Evolutionary conservation across 306 rosid genomes (phyloP).

Genomic region (Malus sylvestris): DNA sequence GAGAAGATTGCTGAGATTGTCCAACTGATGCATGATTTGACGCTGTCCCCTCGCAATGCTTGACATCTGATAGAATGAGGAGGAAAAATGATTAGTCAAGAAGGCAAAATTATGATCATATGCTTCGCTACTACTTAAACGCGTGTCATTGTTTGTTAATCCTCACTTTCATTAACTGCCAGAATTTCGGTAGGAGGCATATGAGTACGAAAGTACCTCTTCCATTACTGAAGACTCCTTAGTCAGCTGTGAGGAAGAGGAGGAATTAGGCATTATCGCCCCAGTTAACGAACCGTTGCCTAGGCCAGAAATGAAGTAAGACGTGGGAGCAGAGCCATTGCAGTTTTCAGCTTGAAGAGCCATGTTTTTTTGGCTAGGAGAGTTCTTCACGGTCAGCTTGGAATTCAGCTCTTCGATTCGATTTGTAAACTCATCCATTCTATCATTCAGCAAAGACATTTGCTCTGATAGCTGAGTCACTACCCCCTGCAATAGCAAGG

Average conservation of each 20-base stretch:
- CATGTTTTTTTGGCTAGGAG: constrained; percentile 73
- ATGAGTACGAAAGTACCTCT: constrained; percentile 50
- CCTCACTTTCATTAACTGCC: neutral
- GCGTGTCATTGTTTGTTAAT: neutral
- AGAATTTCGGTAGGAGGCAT: neutral
- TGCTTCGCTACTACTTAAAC: neutral
- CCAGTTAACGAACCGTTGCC: constrained; percentile 68
- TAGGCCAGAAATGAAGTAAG: constrained; percentile 56
- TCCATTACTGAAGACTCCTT: constrained; percentile 68
- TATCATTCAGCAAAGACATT: constrained; percentile 82
- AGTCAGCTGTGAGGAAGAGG: constrained; percentile 63
- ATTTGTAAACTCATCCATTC: constrained; percentile 91
- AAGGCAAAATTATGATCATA: neutral
- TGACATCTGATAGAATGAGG: constrained; percentile 43
- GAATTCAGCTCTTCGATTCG: constrained; percentile 81
- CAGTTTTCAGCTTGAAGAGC: constrained; percentile 68
- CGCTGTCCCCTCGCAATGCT: constrained; percentile 64
- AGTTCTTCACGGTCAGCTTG: constrained; percentile 48
- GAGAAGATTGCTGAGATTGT: constrained; percentile 63
- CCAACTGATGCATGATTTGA: constrained; percentile 76
- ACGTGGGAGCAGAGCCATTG: constrained; percentile 80
- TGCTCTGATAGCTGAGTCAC: constrained; percentile 78
- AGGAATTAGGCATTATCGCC: constrained; percentile 58
- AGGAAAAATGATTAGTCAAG: constrained; percentile 2
- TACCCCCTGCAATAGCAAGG: constrained; percentile 42